A percentile compares a stretch with the other conserved stretches of the same genome.
phyloP scores from a whole-genome alignment of 1,139 yeast genomes.

The Nadsonia starkeyi-henricii region DNA sequence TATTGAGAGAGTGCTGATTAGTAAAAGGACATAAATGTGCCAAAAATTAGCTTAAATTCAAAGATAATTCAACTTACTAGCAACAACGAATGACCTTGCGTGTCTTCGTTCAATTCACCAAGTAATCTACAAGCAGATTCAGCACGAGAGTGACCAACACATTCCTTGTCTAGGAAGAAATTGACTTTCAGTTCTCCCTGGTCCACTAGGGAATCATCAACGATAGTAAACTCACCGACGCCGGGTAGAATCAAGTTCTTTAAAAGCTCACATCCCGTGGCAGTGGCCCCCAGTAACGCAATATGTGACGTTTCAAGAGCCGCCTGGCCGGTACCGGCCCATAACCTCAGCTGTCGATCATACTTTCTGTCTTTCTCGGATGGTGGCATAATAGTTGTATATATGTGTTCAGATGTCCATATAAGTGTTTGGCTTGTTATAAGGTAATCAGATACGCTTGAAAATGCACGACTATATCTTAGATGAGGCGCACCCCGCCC shows the following conservation, averaged over 20 bases:
- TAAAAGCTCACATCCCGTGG: constrained; percentile 52
- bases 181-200: constrained; percentile 39
- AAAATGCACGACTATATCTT: too few species aligned
- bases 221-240: constrained; percentile 48
- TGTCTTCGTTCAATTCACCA: constrained; percentile 49
- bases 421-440: too few species aligned
- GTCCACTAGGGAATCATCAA: constrained; percentile 34
- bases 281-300: constrained; percentile 46
- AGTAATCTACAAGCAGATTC: constrained; percentile 30
- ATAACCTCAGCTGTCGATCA: constrained; percentile 78
- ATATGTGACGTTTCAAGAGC: constrained; percentile 45
- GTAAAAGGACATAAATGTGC: not conserved
- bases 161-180: constrained; percentile 42
- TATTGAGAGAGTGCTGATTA: not conserved
- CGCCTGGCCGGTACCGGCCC: constrained; percentile 72
- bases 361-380: constrained; percentile 27
- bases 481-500: too few species aligned
- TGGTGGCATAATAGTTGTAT: not conserved
- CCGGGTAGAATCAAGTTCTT: constrained; percentile 80
- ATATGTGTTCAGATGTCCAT: too few species aligned
- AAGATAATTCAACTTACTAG: not conserved
- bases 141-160: constrained; percentile 34
- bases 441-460: too few species aligned
- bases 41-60: too few species aligned
- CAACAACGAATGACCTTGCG: constrained; percentile 24